Percentiles rank a stretch among this genome's conserved stretches.
phyloP scores from a whole-genome alignment of 2,329 filamentous ascomycete genomes.

The Aspergillus thermomutatus region DNA sequence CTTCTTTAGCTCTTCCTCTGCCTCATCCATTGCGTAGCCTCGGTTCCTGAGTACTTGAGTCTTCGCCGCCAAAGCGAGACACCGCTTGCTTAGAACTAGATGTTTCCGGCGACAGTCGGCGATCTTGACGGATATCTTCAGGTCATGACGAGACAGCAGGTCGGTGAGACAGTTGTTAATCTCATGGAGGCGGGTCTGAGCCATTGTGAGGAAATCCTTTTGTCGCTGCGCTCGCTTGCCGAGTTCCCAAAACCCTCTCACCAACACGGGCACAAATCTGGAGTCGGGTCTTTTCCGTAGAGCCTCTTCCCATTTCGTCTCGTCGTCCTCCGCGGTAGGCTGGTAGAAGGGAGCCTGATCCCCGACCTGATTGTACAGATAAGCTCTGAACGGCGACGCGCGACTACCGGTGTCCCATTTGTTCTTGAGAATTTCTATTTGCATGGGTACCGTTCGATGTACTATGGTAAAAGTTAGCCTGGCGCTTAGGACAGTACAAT shows the following conservation, averaged over 20 bases:
- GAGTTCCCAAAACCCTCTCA: constrained; percentile 58
- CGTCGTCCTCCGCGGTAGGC: constrained; percentile 55
- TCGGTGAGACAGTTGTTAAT: constrained; percentile 61
- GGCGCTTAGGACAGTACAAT: constrained; percentile 3
- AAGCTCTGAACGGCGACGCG: constrained; percentile 56
- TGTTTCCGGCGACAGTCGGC: constrained; percentile 59
- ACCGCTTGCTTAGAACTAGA: constrained; percentile 57
- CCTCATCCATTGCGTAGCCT: constrained; percentile 63
- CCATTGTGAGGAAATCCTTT: constrained; percentile 53
- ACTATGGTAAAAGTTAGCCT: constrained; percentile 33
- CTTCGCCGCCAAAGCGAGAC: constrained; percentile 60
- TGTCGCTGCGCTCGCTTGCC: constrained; percentile 58
- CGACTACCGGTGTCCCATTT: constrained; percentile 58
- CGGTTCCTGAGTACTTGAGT: constrained; percentile 61
- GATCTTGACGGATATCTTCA: constrained; percentile 57
- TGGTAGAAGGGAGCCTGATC: constrained; percentile 61
- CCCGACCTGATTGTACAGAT: constrained; percentile 63
- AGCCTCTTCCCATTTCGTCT: constrained; percentile 63
- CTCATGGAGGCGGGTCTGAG: constrained; percentile 60
- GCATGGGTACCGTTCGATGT: constrained; percentile 59
- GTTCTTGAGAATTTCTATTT: constrained; percentile 57
- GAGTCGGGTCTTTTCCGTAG: constrained; percentile 56
- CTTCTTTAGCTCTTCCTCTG: constrained; percentile 61
- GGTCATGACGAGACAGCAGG: constrained; percentile 58
- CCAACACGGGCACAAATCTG: constrained; percentile 58